Evolutionary conservation across 805 yeast species (phyloP), one percentile per base, ranked within the genome.

Genomic region (Candida stauntonica): DNA sequence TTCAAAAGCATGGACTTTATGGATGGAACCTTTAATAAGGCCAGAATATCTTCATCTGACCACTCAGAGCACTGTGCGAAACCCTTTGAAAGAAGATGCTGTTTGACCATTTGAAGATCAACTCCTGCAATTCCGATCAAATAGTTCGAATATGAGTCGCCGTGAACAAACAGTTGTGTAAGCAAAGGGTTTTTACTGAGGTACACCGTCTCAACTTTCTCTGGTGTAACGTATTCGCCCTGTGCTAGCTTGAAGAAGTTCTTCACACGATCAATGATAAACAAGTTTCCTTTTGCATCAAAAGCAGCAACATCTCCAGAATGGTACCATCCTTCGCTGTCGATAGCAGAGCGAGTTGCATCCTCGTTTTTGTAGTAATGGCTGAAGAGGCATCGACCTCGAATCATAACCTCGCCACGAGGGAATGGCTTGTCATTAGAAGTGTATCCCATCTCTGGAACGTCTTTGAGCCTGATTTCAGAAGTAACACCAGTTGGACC

Each of bases 151-250:
- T 64, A 55, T 1, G 79, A 66, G 50, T 76, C 78, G 16, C 85
- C 85, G 51, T 77, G 77, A 12, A 69, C 71, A 46, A 64, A 76
- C 19, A 72, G 45, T 54, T 77, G 82, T 4, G 68, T 51, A 26
- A 68, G 45, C 20, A 47, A 29, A 3, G 77, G 63, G 48, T 67
- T 64, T 14, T 60, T 54, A 2, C 75, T 60, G 17, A 74, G 56
- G 52, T 78, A 77, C n/a, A 62, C 58, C 46, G 73, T 75, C 51
- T 79, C 86, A 42, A 79, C 70, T 54, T 67, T 75, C 52, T 79
- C 85, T 3, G 84, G 84, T 5, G 81, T 75, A 24, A 79, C 68
- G 52, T 77, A 79, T 58, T 70, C 74, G 14, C 75, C 75, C 47
- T 70, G 74, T 7, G 70, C 61, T 31, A 70, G 55, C 45, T 79